Evolutionary conservation across 805 yeast species (phyloP).

Genomic region (Wickerhamiella domercqiae): DNA sequence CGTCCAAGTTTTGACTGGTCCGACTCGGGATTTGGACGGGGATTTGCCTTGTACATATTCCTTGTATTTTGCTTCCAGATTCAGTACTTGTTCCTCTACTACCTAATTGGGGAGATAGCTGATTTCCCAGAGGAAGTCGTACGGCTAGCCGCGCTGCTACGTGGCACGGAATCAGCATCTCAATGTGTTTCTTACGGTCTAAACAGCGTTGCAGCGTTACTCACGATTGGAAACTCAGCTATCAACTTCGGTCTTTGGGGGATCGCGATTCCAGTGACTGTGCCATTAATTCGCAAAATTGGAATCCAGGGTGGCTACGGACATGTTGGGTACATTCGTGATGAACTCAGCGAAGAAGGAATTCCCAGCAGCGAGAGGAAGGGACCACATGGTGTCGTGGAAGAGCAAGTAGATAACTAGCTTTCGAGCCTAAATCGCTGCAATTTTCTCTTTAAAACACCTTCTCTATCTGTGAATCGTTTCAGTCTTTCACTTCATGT

Average conservation of each 20-base stretch:
- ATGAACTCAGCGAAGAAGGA: neutral
- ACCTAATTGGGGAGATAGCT: constrained; percentile 9
- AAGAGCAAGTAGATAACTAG: no score
- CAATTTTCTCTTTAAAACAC: no score
- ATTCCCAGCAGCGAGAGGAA: no score
- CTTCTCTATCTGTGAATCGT: no score
- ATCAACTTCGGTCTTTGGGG: constrained; percentile 13
- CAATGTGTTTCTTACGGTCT: constrained; percentile 10
- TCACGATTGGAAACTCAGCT: constrained; percentile 11
- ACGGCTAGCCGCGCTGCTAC: constrained; percentile 7
- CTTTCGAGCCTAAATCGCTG: no score
- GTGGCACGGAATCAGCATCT: constrained; percentile 10
- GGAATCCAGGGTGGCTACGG: constrained; percentile 3
- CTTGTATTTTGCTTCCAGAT: constrained; percentile 8
- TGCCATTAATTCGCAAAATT: constrained; percentile 1
- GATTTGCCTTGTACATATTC: constrained; percentile 31
- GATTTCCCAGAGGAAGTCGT: constrained; percentile 6
- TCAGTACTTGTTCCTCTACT: constrained; percentile 8
- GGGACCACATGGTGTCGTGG: no score
- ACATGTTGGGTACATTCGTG: neutral
- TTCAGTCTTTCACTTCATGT: no score
- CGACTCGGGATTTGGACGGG: constrained; percentile 31
- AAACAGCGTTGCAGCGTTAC: constrained; percentile 6
- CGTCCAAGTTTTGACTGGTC: constrained; percentile 27
- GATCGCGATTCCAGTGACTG: constrained; percentile 1